Base-by-base conservation (phyloP, 2,329 filamentous ascomycete genomes). In the Colletotrichum chlorophyti region DNA sequence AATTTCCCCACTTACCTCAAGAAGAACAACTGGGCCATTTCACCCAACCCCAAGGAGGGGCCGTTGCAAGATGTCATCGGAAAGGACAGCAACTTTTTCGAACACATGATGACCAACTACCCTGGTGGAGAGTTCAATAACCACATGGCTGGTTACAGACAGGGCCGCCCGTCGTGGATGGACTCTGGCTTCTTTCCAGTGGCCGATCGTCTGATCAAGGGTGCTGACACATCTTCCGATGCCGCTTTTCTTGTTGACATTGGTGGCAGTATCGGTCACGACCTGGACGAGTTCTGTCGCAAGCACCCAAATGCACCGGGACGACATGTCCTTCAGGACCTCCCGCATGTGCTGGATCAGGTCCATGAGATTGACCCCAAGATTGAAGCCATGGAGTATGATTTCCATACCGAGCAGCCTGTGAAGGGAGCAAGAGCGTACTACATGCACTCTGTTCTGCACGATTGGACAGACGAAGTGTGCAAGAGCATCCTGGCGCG, bases 381-480 rank as follows among this genome's bases (percentile, higher is more conserved):
- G 29, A 54, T 68, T 1, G 67, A 69, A 43, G 62, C 62, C 5
- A 68, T 67, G 65, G 54, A 60, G 5, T 68, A 73, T 31, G 68
- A 74, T 49, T 73, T 54, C 34, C 53, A 35, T 6, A 54, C 51
- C 6, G 43, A 61, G 21, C 54, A 54, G 29, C 49, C 59, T 2
- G 6, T 51, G 3, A 37, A 41, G 47, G 54, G 27, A 21, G 40
- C 41, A n/a, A 54, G 55, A 46, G 65, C 50, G 0, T 66, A 65
- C 43, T 60, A 55, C 23, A 7, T 63, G 17, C 60, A 61, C 12
- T 63, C 57, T 1, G 58, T 64, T 4, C 43, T 59, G 4, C 63
- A 63, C 26, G 61, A 66, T 41, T 62, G 63, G 54, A 64, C 63
- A 0, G 19, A 54, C 11, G 58, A 62, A 11, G 62, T 63, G 34